Conservation (phyloP, 345 rosid species). For the Arabis alpina region DNA sequence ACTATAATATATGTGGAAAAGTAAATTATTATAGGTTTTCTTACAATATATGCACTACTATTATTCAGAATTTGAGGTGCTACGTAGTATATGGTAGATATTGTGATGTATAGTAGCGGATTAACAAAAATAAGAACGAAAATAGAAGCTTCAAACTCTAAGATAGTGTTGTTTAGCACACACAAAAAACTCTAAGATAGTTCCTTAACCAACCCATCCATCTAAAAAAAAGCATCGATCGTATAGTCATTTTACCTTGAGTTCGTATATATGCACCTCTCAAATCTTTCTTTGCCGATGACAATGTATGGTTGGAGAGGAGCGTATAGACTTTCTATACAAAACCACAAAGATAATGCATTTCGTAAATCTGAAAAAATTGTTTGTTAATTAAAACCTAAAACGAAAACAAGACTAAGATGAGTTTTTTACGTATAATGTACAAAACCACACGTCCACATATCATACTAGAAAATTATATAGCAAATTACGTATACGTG, state of each 20-base stretch:
- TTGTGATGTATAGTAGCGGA: background rate
- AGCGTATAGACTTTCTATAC: background rate
- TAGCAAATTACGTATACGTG: background rate
- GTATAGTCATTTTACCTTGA: background rate
- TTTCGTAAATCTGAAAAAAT: conserved; percentile 2
- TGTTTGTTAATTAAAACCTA: background rate
- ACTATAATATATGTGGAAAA: background rate
- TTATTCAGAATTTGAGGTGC: background rate
- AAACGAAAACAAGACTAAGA: background rate
- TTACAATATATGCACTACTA: background rate
- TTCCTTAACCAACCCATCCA: background rate
- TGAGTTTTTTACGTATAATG: background rate
- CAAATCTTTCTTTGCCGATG: background rate
- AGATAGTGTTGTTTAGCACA: background rate
- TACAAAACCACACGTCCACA: background rate
- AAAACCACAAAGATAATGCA: background rate
- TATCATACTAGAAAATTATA: background rate
- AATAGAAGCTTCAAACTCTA: background rate
- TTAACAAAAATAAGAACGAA: too few relatives aligned
- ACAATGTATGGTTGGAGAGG: background rate
- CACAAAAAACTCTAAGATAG: background rate
- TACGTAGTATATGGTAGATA: background rate
- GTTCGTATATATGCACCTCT: background rate
- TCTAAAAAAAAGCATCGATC: too few relatives aligned
- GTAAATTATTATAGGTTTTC: background rate